These are phyloP conservation scores for Sphenostylis stenocarpa DNA, from an alignment of 306 rosid species.

Conservation along the genomic window DNA sequence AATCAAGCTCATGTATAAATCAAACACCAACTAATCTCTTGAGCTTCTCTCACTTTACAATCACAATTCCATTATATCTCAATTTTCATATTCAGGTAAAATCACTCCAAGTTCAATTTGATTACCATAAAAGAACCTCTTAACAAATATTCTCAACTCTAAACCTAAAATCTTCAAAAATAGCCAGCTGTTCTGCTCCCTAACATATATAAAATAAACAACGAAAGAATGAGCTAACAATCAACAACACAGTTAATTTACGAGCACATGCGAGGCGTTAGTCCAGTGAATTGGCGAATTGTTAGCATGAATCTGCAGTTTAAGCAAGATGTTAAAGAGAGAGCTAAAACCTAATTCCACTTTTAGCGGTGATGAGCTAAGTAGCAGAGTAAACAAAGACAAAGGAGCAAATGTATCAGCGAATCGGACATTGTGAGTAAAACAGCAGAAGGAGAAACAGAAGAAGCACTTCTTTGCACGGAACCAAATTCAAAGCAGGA, in stretches of 20 bases:
- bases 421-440: not conserved
- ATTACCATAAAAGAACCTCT: slow-evolving; percentile 5
- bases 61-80: not conserved
- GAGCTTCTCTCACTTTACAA: slow-evolving; percentile 6
- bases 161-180: slow-evolving; percentile 20
- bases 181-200: not conserved
- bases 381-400: slow-evolving; percentile 18
- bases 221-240: not conserved
- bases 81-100: not conserved
- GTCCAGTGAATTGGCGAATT: slow-evolving; percentile 18
- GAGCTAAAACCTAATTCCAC: slow-evolving; percentile 36
- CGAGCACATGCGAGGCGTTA: not conserved
- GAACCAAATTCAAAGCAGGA: slow-evolving; percentile 8
- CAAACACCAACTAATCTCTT: slow-evolving; percentile 15
- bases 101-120: not conserved
- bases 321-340: slow-evolving; percentile 2
- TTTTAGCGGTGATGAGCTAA: slow-evolving; percentile 1
- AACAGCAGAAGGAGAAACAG: not conserved
- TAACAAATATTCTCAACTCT: slow-evolving; percentile 7
- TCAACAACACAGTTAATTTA: not conserved
- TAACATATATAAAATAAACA: not conserved
- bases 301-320: slow-evolving; percentile 22
- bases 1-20: slow-evolving; percentile 27
- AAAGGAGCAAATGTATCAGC: not conserved
- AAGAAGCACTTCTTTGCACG: slow-evolving; percentile 25